These are phyloP conservation scores for Exserohilum rostratum DNA, from an alignment of 2,329 filamentous ascomycete genomes.

Conservation along the genomic window DNA sequence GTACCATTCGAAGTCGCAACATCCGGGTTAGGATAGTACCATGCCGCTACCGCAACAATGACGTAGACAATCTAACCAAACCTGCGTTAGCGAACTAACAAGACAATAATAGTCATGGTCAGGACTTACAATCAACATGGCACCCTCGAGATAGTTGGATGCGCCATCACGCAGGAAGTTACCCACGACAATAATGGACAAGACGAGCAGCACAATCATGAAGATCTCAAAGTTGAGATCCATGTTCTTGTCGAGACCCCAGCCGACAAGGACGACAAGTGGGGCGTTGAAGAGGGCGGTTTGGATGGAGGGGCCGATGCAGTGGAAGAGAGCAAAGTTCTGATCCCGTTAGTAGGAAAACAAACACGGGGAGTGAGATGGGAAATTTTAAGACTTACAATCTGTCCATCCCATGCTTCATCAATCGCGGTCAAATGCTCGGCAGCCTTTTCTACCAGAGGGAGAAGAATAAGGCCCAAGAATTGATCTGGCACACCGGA, in stretches of 20 bases:
- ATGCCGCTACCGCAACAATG: slow-evolving; percentile 66
- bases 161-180: slow-evolving; percentile 88
- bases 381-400: slow-evolving; percentile 49
- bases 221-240: slow-evolving; percentile 87
- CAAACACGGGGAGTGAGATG: no score
- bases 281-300: slow-evolving; percentile 89
- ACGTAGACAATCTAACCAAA: slow-evolving; percentile 61
- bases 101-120: not conserved
- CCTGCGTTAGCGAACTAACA: not conserved
- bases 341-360: slow-evolving; percentile 12
- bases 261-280: slow-evolving; percentile 80
- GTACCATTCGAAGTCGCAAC: slow-evolving; percentile 36
- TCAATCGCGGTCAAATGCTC: slow-evolving; percentile 85
- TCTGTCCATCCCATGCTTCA: slow-evolving; percentile 82
- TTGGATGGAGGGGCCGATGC: slow-evolving; percentile 85
- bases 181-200: slow-evolving; percentile 85
- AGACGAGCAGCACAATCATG: slow-evolving; percentile 79
- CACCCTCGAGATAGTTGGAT: slow-evolving; percentile 88
- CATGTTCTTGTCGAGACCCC: slow-evolving; percentile 74
- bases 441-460: slow-evolving; percentile 83
- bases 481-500: slow-evolving; percentile 59
- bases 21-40: slow-evolving; percentile 65
- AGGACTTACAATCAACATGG: slow-evolving; percentile 66
- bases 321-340: slow-evolving; percentile 84
- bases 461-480: slow-evolving; percentile 75